These are phyloP conservation scores for Tuctoria greenei DNA, from an alignment of 176 grass and related monocot genomes.

Conservation along the genomic window DNA sequence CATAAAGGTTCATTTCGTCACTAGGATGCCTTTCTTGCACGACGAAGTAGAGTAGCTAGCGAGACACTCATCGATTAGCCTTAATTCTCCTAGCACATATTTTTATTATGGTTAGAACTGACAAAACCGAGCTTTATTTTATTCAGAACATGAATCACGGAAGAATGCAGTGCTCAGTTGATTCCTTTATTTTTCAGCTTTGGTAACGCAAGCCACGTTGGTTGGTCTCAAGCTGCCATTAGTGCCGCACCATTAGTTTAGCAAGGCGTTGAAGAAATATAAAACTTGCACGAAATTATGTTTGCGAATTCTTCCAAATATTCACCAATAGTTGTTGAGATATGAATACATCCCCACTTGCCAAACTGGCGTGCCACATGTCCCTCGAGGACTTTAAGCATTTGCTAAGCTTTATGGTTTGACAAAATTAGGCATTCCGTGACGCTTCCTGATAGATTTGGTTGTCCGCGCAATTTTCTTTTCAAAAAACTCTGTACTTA, in stretches of 20 bases:
- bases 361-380: slow-evolving; percentile 19
- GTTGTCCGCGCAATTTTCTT: slow-evolving; percentile 21
- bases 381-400: slow-evolving; percentile 28
- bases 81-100: not conserved
- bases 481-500: slow-evolving; percentile 18
- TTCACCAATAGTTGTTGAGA: not conserved
- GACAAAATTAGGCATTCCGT: slow-evolving; percentile 36
- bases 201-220: slow-evolving; percentile 28
- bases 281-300: slow-evolving; percentile 21
- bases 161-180: not conserved
- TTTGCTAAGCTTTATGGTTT: slow-evolving; percentile 10
- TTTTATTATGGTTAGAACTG: not conserved
- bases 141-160: slow-evolving; percentile 2
- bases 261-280: not conserved
- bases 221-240: slow-evolving; percentile 18
- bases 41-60: slow-evolving; percentile 26
- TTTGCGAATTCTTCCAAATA: slow-evolving; percentile 11
- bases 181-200: not conserved
- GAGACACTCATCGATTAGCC: not conserved
- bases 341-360: slow-evolving; percentile 16
- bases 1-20: slow-evolving; percentile 23
- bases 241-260: slow-evolving; percentile 23
- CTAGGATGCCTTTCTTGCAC: not conserved
- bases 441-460: slow-evolving; percentile 29
- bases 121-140: slow-evolving; percentile 2